Conservation (phyloP, 345 rosid genomes). For the Cardamine occulta region DNA sequence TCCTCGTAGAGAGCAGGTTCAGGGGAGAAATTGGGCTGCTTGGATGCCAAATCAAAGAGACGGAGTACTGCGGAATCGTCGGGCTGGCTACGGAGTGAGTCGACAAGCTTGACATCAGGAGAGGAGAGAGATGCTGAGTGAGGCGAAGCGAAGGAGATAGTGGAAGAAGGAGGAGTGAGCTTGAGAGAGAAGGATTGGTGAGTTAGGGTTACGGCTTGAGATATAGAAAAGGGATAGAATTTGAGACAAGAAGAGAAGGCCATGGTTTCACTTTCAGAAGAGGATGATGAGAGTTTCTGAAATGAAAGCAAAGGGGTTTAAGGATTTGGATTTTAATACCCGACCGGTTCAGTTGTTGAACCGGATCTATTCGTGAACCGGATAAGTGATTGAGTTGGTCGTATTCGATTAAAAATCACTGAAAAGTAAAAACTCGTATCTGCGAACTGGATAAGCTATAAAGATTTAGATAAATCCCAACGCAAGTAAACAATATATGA, state of each 20-base stretch:
- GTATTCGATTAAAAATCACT: too few relatives aligned
- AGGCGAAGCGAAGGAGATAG: conserved; percentile 39
- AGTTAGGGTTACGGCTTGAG: conserved; percentile 29
- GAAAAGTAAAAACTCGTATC: not conserved
- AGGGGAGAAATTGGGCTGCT: conserved; percentile 75
- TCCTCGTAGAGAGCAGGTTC: conserved; percentile 59
- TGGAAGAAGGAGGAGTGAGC: conserved; percentile 41
- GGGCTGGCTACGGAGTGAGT: conserved; percentile 70
- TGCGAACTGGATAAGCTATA: too few relatives aligned
- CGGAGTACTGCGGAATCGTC: conserved; percentile 76
- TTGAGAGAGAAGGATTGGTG: conserved; percentile 45
- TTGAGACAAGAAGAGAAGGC: conserved; percentile 62
- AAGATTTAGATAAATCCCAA: not conserved
- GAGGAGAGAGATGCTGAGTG: conserved; percentile 49
- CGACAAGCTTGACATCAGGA: conserved; percentile 68
- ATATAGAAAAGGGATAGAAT: conserved; percentile 53
- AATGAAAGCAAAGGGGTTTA: conserved; percentile 28
- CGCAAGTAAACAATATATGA: not conserved
- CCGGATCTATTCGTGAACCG: conserved; percentile 10
- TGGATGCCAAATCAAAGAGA: conserved; percentile 68
- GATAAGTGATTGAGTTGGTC: not conserved
- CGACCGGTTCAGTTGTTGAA: not conserved
- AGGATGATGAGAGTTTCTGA: not conserved
- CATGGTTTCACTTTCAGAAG: conserved; percentile 42
- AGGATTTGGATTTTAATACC: conserved; percentile 15